Evolutionary conservation across 352 stramenopile genomes (phyloP).

Genomic region (Globisporangium cederbergense): DNA sequence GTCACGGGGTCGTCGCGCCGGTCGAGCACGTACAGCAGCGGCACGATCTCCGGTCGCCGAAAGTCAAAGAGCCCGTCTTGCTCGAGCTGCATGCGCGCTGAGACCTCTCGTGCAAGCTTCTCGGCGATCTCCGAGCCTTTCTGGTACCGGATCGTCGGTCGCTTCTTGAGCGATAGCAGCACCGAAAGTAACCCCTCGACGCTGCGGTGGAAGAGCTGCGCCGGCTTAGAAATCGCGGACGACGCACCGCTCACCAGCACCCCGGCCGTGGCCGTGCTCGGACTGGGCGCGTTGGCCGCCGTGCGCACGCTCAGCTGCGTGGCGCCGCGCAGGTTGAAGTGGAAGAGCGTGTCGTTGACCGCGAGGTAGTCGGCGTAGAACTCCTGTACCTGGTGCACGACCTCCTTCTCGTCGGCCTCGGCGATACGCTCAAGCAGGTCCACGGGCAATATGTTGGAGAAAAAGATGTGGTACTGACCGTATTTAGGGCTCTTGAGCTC

Average conservation of each 20-base stretch:
- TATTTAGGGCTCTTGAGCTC: conserved; percentile 96
- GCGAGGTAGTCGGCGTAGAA: conserved; percentile 99
- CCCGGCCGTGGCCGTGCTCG: conserved; percentile 44
- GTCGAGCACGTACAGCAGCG: conserved; percentile 95
- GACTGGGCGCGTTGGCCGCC: conserved; percentile 19
- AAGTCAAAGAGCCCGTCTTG: conserved; percentile 99
- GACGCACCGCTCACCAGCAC: conserved; percentile 36
- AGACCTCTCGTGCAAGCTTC: conserved; percentile 93
- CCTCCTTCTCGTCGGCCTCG: conserved; percentile 93
- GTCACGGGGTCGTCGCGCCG: conserved; percentile 98
- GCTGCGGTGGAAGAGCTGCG: conserved; percentile 89
- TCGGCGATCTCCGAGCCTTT: conserved; percentile 89
- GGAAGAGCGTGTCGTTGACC: conserved; percentile 98
- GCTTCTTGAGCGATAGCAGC: conserved; percentile 95
- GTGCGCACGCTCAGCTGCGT: conserved; percentile 50
- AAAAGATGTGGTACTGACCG: conserved; percentile 99
- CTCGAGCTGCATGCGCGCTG: conserved; percentile 90
- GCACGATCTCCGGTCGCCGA: conserved; percentile 71
- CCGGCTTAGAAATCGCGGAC: conserved; percentile 30
- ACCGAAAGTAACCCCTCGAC: conserved; percentile 93
- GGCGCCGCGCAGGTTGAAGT: conserved; percentile 89
- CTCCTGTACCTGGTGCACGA: conserved; percentile 96
- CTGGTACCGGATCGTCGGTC: conserved; percentile 95
- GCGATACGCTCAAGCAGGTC: conserved; percentile 95
- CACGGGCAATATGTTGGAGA: conserved; percentile 95